Evolutionary conservation across 352 stramenopile genomes (phyloP), one percentile per base, ranked within the genome.

Genomic region (Phytophthora fragariae): DNA sequence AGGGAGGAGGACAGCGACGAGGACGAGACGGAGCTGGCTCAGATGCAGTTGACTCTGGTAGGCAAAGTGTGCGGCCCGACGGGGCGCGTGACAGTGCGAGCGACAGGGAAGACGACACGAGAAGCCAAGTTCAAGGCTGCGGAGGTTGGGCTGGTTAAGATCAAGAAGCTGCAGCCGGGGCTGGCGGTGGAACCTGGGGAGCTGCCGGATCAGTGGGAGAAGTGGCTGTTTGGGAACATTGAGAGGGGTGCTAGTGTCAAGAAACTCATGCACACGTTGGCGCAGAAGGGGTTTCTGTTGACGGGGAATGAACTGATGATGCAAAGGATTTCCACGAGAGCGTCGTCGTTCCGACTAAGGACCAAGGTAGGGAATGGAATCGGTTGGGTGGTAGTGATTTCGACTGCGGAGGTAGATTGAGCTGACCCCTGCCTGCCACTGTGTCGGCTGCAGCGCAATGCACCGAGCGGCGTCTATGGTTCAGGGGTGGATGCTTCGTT

Each of bases 121-220:
- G 86, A 95, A 55, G 86, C 88, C 59, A 95, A 95, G 57, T 90
- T 92, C 72, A 85, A 85, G 56, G 86, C 76, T 44, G 88, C 86
- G 1, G 82, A 93, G 57, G 75, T 77, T 29, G 88, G 74, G 12
- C 54, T 94, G 15, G 72, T 81, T 27, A 80, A 76, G 47, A 75
- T 93, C 19, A 81, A 84, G 44, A 86, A 86, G 55, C 72, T 93
- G 9, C 85, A 91, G 60, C 86, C 88, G 10, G 85, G 88, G 12
- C 74, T 92, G 21, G 84, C 84, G 7, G 83, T 75, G 37, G 80
- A 89, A 3, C 66, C 74, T 1, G 86, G 88, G 1, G 61, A 84
- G n/a, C 53, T 95, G 27, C 88, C 86, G 0, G 35, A 47, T 1
- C 67, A 86, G 24, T 95, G 86, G 88, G 74, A 80, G 8, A 54